Base-by-base conservation (phyloP, 2,329 filamentous ascomycete species). In the Ophidiomyces ophidiicola region DNA sequence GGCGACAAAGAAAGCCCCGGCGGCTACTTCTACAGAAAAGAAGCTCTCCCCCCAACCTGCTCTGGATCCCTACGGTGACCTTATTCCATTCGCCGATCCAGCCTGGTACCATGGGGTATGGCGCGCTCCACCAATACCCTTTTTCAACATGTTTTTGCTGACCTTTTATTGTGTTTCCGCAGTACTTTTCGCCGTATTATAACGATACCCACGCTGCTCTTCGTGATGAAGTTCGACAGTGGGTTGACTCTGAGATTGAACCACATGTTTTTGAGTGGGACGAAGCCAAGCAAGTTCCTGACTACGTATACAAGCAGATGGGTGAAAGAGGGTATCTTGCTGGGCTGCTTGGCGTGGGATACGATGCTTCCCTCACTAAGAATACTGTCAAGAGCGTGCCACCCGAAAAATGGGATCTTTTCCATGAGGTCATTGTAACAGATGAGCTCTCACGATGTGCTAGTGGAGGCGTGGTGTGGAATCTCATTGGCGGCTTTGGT, bases 181-280 rank as follows among this genome's bases (percentile, higher is more conserved):
- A 92, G 82, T 93, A 94, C 64, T 83, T 93, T 67, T 94, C 88
- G 1, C 85, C 88, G 19, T 96, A 94, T 72, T 93, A 81, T 72
- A 94, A 94, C 66, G 80, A 94, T 63, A 78, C 84, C 4, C 90
- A 98, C 63, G 87, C 78, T 41, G 86, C 85, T 36, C 80, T 98
- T 35, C 85, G 90, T 44, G 80, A 77, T 48, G 90, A 98, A 69
- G 71, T 94, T 44, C 82, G 90, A 55, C 74, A 86, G 68, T 98
- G 87, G 87, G 76, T 98, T 41, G 83, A 93, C 45, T 74, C 70
- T 41, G 83, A 85, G 52, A 80, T 96, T 58, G 86, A 94, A 68
- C 88, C 90, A 15, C 73, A 88, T 52, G 84, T 96, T 41, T 82
- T 78, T 28, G 90, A 98, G 61, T 98, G 90, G 90, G 90, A 98